Evolutionary conservation across 768 basidiomycete genomes (phyloP).

Genomic region (Amanita jacksonii): DNA sequence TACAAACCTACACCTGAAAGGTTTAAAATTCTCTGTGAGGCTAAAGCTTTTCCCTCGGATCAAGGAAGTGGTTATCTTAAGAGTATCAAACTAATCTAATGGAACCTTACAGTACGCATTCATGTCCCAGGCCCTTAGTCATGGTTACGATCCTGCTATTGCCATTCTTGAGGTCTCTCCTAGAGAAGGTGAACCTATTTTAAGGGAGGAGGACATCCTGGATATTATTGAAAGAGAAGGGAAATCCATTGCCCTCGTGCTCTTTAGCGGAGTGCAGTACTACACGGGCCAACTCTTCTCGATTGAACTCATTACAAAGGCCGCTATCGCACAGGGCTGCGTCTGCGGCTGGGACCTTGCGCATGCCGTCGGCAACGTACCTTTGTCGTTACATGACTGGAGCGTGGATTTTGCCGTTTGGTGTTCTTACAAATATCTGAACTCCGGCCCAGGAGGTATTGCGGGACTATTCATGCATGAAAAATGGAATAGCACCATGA

Average conservation of each 20-base stretch:
- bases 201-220: slow-evolving; percentile 87
- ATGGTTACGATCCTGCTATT: slow-evolving; percentile 64
- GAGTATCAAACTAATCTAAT: not conserved
- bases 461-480: slow-evolving; percentile 89
- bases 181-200: slow-evolving; percentile 71
- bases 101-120: slow-evolving; percentile 72
- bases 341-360: slow-evolving; percentile 96
- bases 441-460: slow-evolving; percentile 95
- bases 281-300: slow-evolving; percentile 96
- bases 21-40: slow-evolving; percentile 93
- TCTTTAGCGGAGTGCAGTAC: slow-evolving; percentile 93
- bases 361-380: slow-evolving; percentile 92
- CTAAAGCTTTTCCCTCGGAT: slow-evolving; percentile 93
- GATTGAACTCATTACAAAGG: slow-evolving; percentile 73
- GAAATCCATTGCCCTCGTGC: slow-evolving; percentile 73
- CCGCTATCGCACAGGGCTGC: slow-evolving; percentile 78
- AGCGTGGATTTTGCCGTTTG: slow-evolving; percentile 95
- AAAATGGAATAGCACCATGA: slow-evolving; percentile 56
- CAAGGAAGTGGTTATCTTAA: slow-evolving; percentile 43
- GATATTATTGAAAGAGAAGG: slow-evolving; percentile 64
- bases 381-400: slow-evolving; percentile 86
- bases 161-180: slow-evolving; percentile 76
- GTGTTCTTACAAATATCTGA: slow-evolving; percentile 98
- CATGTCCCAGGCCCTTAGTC: slow-evolving; percentile 78
- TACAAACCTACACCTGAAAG: slow-evolving; percentile 81